Conservation (phyloP, 257 asterid species). For the Nicotiana sylvestris region DNA sequence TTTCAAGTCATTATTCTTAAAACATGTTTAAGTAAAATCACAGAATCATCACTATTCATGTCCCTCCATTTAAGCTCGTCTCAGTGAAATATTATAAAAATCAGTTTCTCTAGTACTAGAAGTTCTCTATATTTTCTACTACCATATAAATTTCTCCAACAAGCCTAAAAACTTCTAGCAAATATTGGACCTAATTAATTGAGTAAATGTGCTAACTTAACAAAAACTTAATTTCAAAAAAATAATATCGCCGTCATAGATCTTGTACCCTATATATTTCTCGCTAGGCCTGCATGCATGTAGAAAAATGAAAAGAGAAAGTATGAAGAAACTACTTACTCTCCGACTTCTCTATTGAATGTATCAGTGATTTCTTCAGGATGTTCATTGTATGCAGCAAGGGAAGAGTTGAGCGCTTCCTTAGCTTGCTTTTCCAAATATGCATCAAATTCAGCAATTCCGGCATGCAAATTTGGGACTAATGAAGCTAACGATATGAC, state of each 20-base stretch:
- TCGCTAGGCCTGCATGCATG: neutral
- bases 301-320: neutral
- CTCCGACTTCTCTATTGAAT: conserved; percentile 39
- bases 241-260: neutral
- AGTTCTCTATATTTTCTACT: neutral
- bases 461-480: conserved; percentile 18
- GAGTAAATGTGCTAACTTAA: neutral
- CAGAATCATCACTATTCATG: neutral
- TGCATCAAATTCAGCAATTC: conserved; percentile 35
- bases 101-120: neutral
- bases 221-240: neutral
- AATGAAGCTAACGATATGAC: conserved; percentile 13
- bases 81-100: neutral
- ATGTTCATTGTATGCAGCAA: conserved; percentile 33
- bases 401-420: conserved; percentile 28
- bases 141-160: neutral
- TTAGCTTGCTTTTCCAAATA: conserved; percentile 29
- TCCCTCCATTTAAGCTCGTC: neutral
- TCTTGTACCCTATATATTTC: neutral
- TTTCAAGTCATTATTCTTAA: neutral
- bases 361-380: conserved; percentile 40
- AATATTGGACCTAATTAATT: neutral
- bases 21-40: neutral
- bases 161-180: neutral
- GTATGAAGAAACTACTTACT: conserved; percentile 22